Conservation (phyloP, 2,329 filamentous ascomycete species). For the Paecilomyces fulvus region DNA sequence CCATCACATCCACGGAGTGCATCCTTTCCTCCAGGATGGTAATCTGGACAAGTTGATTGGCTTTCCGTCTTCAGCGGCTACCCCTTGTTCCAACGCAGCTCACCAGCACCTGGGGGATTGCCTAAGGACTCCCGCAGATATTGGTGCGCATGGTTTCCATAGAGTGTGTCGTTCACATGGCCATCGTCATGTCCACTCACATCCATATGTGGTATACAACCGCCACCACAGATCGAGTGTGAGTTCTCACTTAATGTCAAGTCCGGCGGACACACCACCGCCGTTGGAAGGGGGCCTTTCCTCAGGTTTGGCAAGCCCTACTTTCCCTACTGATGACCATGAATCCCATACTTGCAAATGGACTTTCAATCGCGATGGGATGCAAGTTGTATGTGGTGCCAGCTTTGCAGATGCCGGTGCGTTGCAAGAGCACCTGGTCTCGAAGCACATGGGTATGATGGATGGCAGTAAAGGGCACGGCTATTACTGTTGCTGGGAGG, state of each 20-base stretch:
- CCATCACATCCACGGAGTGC: slow-evolving; percentile 2
- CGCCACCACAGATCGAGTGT: slow-evolving; percentile 29
- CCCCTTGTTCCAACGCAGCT: slow-evolving; percentile 24
- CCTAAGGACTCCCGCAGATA: slow-evolving; percentile 17
- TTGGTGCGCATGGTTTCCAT: slow-evolving; percentile 9
- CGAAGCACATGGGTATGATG: slow-evolving; percentile 28
- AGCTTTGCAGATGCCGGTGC: slow-evolving; percentile 26
- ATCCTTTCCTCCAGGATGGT: background rate
- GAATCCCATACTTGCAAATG: slow-evolving; percentile 34
- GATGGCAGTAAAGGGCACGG: slow-evolving; percentile 32
- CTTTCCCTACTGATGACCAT: slow-evolving; percentile 20
- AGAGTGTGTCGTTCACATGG: slow-evolving; percentile 27
- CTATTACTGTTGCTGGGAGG: slow-evolving; percentile 38
- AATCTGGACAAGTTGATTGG: slow-evolving; percentile 15
- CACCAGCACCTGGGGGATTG: slow-evolving; percentile 21
- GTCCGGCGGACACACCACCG: slow-evolving; percentile 29
- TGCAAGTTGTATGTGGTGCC: slow-evolving; percentile 25
- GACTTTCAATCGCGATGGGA: slow-evolving; percentile 17
- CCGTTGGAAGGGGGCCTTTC: slow-evolving; percentile 26
- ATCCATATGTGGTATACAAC: slow-evolving; percentile 26
- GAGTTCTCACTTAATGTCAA: slow-evolving; percentile 28
- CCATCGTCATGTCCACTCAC: slow-evolving; percentile 22
- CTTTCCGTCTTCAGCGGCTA: slow-evolving; percentile 13
- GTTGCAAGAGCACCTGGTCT: slow-evolving; percentile 33
- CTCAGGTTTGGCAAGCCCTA: slow-evolving; percentile 29